A percentile compares a stretch with the other conserved stretches of the same genome.
Evolutionary conservation across 2,329 filamentous ascomycete genomes (phyloP).

Genomic region (Thelonectria discophora): DNA sequence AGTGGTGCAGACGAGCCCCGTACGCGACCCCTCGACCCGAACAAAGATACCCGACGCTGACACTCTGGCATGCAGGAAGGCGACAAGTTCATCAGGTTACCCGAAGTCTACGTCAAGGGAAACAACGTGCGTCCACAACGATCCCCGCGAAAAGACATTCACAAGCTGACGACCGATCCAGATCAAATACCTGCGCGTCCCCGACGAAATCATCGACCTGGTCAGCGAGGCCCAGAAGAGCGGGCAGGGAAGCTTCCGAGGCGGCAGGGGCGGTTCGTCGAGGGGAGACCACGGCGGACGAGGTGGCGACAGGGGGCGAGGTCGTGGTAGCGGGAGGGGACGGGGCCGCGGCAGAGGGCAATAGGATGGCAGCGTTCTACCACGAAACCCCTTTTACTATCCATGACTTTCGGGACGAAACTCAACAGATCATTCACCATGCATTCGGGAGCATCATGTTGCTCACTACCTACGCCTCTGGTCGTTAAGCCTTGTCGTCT

Average conservation of each 20-base stretch:
- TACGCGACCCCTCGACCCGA: slow-evolving; percentile 48
- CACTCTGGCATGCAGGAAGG: slow-evolving; percentile 70
- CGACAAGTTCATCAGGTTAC: slow-evolving; percentile 90
- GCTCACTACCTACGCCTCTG: too few species aligned
- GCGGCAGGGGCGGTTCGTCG: slow-evolving; percentile 68
- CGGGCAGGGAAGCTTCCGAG: slow-evolving; percentile 69
- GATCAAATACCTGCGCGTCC: slow-evolving; percentile 98
- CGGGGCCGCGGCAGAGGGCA: slow-evolving; percentile 49
- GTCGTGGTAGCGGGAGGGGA: slow-evolving; percentile 52
- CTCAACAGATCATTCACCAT: neutral
- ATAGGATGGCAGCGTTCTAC: slow-evolving; percentile 26
- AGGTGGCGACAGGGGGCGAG: slow-evolving; percentile 56
- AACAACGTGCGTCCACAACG: slow-evolving; percentile 80
- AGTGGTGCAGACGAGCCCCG: slow-evolving; percentile 93
- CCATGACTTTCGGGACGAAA: neutral
- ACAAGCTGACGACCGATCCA: slow-evolving; percentile 49
- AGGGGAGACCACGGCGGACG: slow-evolving; percentile 67
- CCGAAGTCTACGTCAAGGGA: slow-evolving; percentile 95
- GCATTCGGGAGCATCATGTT: too few species aligned
- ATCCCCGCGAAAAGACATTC: neutral
- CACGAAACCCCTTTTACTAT: too few species aligned
- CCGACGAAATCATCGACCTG: slow-evolving; percentile 94
- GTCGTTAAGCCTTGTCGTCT: too few species aligned
- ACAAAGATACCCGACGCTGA: slow-evolving; percentile 31
- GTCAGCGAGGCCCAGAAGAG: slow-evolving; percentile 92